Percentiles rank a stretch among this genome's conserved stretches.
Evolutionary conservation across 2,329 filamentous ascomycete genomes (phyloP).

Genomic region (Scopulariopsis brevicaulis): DNA sequence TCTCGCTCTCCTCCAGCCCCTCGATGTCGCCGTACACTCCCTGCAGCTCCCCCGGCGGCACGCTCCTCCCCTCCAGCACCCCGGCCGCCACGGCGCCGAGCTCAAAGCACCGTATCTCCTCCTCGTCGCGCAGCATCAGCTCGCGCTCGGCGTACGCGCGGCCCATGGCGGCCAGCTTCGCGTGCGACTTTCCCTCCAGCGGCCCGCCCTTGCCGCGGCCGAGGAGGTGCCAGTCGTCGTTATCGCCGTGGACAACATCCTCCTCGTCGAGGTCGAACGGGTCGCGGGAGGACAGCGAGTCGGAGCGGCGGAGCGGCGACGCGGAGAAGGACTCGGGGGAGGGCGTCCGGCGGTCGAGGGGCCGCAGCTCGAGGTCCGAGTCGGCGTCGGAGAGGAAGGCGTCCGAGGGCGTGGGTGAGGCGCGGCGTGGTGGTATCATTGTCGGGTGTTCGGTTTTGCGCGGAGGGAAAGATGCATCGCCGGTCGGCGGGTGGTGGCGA

Average conservation of each 20-base stretch:
- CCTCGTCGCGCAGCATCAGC: slow-evolving; percentile 1
- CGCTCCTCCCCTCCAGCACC: neutral
- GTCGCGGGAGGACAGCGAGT: neutral
- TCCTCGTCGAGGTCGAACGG: neutral
- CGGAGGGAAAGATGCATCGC: neutral
- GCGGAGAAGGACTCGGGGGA: neutral
- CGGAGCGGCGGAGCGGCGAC: neutral
- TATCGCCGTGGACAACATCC: neutral
- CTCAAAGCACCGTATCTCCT: neutral
- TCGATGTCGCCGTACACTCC: slow-evolving; percentile 10
- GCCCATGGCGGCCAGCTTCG: neutral
- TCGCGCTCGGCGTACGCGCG: neutral
- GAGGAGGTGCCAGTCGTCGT: slow-evolving; percentile 2
- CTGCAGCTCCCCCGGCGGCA: neutral
- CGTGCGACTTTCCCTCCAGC: neutral
- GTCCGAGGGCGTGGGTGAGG: neutral
- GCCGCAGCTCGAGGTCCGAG: neutral
- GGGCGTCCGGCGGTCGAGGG: neutral
- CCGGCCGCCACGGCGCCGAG: neutral
- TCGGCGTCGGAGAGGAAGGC: neutral
- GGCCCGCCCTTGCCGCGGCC: neutral
- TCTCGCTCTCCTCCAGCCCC: slow-evolving; percentile 47
- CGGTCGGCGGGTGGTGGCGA: neutral
- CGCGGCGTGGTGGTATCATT: neutral
- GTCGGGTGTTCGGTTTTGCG: neutral